phyloP scores from a whole-genome alignment of 495 filamentous ascomycete species.

The Tuber microsphaerosporum region DNA sequence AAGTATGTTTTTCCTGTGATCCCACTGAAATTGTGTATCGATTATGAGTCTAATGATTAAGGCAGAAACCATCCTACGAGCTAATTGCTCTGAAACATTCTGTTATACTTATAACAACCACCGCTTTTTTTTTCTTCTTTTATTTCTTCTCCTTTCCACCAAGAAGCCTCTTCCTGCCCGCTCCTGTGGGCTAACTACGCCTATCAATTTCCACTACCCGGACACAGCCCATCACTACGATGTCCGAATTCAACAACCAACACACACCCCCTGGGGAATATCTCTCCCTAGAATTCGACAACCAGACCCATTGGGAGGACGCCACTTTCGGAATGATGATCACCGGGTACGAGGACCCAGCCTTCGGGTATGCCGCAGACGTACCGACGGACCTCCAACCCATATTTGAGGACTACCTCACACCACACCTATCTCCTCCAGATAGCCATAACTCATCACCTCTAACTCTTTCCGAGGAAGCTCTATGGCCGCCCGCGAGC shows the following conservation, averaged over 20 bases:
- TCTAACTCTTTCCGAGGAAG: not conserved
- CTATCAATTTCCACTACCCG: not conserved
- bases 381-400: not conserved
- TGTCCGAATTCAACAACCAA: not conserved
- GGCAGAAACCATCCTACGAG: not conserved
- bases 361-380: not conserved
- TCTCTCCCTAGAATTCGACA: not conserved
- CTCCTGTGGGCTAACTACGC: not conserved
- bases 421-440: not conserved
- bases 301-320: not conserved
- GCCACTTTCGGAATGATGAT: not conserved
- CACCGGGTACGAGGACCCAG: not conserved
- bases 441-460: not conserved
- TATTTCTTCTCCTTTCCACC: not conserved
- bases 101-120: constrained; percentile 1
- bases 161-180: not conserved
- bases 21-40: not conserved
- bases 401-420: not conserved
- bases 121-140: not conserved
- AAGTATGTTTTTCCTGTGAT: not conserved
- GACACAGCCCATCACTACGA: not conserved
- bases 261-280: not conserved
- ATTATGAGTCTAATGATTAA: not conserved
- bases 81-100: not conserved
- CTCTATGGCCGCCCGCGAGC: not conserved